Percentiles rank a stretch among this genome's conserved stretches.
Evolutionary conservation across 352 stramenopile species (phyloP).

Genomic region (Lagenidium sp.): DNA sequence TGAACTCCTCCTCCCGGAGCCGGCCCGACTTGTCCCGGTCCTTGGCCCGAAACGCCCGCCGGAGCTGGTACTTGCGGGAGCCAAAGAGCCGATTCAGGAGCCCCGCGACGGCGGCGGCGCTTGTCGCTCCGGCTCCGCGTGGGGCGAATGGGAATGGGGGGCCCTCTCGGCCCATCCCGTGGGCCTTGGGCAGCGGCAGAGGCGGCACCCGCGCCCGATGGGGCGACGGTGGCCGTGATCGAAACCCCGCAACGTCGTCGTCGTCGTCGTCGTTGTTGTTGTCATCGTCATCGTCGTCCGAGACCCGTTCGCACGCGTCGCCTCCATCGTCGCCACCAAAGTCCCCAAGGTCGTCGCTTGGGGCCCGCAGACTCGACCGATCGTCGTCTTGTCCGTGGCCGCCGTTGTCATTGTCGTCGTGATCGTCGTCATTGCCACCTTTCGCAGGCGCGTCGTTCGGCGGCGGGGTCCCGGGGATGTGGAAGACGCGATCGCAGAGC

Average conservation of each 20-base stretch:
- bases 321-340: not conserved
- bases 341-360: conserved; percentile 4
- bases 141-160: no score
- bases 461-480: not conserved
- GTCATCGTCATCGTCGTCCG: not conserved
- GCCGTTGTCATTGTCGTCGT: not conserved
- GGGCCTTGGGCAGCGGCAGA: no score
- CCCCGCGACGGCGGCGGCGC: conserved; percentile 24
- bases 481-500: conserved; percentile 16
- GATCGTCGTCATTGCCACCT: not conserved
- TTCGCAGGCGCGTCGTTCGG: not conserved
- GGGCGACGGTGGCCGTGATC: not conserved
- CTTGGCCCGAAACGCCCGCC: conserved; percentile 48
- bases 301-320: not conserved
- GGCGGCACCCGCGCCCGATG: no score
- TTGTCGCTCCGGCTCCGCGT: no score
- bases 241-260: not conserved
- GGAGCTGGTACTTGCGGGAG: conserved; percentile 56
- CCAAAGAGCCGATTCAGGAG: conserved; percentile 50
- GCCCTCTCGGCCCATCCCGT: no score
- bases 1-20: conserved; percentile 67
- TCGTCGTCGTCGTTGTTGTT: not conserved
- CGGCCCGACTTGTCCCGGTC: conserved; percentile 44
- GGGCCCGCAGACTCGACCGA: not conserved
- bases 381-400: conserved; percentile 1